phyloP scores from a whole-genome alignment of 2,329 filamentous ascomycete species.

The Parastagonospora nodorum region DNA sequence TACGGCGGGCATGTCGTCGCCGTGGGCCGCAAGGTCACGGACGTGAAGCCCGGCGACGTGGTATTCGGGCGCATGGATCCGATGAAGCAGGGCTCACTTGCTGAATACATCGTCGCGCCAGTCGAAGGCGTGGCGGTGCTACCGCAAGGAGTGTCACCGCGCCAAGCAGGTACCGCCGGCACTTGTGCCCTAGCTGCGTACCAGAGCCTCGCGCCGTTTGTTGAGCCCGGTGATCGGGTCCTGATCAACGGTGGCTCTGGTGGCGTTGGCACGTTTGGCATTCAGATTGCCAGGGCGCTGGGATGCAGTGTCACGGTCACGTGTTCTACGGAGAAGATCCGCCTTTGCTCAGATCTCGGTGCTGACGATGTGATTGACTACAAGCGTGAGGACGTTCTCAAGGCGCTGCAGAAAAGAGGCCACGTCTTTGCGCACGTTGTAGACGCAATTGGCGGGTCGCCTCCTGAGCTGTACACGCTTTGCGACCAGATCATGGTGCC shows the following conservation, averaged over 20 bases:
- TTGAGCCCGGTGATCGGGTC: slow-evolving; percentile 51
- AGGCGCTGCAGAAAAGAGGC: slow-evolving; percentile 52
- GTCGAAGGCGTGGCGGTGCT: too few species aligned
- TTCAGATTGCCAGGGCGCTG: slow-evolving; percentile 59
- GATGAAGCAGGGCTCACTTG: too few species aligned
- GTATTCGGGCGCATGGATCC: too few species aligned
- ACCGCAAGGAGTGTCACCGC: too few species aligned
- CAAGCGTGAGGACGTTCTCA: slow-evolving; percentile 52
- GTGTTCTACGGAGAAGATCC: slow-evolving; percentile 57
- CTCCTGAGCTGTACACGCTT: slow-evolving; percentile 32
- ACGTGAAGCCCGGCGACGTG: too few species aligned
- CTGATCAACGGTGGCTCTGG: slow-evolving; percentile 68
- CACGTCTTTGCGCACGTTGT: slow-evolving; percentile 57
- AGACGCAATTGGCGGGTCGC: slow-evolving; percentile 60
- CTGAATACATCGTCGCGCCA: too few species aligned
- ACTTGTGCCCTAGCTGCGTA: slow-evolving; percentile 20
- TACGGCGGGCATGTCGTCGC: too few species aligned
- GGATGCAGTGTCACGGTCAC: not conserved
- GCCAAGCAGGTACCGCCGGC: too few species aligned
- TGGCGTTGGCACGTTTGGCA: slow-evolving; percentile 61
- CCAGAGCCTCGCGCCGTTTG: slow-evolving; percentile 33
- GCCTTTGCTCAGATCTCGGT: slow-evolving; percentile 60
- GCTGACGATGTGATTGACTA: slow-evolving; percentile 68
- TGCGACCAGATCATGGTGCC: not conserved
- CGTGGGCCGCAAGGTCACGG: too few species aligned